Evolutionary conservation across 495 filamentous ascomycete genomes (phyloP).

Genomic region (Niebla homalea): DNA sequence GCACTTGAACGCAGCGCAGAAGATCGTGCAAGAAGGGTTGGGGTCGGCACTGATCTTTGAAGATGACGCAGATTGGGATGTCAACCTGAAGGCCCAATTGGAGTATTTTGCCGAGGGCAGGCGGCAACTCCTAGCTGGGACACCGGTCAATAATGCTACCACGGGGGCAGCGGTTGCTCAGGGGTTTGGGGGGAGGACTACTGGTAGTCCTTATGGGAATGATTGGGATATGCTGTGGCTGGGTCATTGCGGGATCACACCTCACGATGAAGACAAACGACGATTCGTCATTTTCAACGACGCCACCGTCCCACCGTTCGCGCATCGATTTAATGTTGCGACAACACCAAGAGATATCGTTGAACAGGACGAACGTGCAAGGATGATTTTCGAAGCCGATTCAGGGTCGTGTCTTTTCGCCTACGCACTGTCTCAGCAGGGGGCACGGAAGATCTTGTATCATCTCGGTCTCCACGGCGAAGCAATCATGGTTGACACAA

Average conservation of each 20-base stretch:
- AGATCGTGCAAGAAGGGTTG: constrained; percentile 30
- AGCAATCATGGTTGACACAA: not conserved
- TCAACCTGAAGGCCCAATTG: constrained; percentile 36
- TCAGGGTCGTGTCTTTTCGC: constrained; percentile 4
- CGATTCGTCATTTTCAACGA: constrained; percentile 21
- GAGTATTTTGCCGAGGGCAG: constrained; percentile 30
- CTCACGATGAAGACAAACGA: constrained; percentile 14
- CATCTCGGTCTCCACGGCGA: not conserved
- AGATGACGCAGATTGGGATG: constrained; percentile 47
- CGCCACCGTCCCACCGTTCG: constrained; percentile 13
- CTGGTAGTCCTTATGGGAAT: constrained; percentile 35
- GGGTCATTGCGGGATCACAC: constrained; percentile 33
- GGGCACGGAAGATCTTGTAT: not conserved
- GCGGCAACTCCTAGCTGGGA: constrained; percentile 21
- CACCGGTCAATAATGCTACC: constrained; percentile 13
- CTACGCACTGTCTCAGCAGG: constrained; percentile 15
- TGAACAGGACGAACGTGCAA: not conserved
- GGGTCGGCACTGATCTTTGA: constrained; percentile 40
- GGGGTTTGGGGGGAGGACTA: too few relatives aligned
- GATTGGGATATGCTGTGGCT: constrained; percentile 47
- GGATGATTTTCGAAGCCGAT: not conserved
- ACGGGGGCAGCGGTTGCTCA: constrained; percentile 11
- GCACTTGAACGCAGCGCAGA: constrained; percentile 2
- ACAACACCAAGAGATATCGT: constrained; percentile 2
- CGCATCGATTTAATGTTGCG: constrained; percentile 5